Base-by-base conservation (phyloP, 2,329 filamentous ascomycete genomes). In the Fusarium humuli region DNA sequence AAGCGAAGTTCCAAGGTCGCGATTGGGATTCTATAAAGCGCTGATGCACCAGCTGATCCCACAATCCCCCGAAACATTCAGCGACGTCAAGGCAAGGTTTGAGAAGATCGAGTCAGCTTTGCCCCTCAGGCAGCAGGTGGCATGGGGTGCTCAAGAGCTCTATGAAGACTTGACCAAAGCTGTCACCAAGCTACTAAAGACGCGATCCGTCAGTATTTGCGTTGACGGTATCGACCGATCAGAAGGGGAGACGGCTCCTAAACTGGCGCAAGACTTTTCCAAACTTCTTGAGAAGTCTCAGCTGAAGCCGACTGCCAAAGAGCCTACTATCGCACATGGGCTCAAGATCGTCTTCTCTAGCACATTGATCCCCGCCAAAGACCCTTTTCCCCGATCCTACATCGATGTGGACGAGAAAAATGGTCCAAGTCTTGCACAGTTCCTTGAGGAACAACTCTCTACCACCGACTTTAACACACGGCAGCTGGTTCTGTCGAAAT, bases 201-300 rank as follows among this genome's bases (percentile, higher is more conserved):
- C 27, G 3, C 22, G 8, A 10, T 61, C 44, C 13, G 29, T 50
- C 11, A 50, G 0, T 13, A 22, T 61, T 4, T 61, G 50, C 14
- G 29, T 37, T 12, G 44, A 60, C 18, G 44, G 55, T 1, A n/a
- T 61, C n/a, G 47, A 61, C 29, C 41, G 41, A n/a, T 60, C 58
- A 2, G 34, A 50, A 34, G 44, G 55, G 2, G 44, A 60, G 20
- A 50, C 55, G 4, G 58, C 29, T 1, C 16, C 29, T 2, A 61
- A 61, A 20, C 44, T 61, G 3, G 32, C 20, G 14, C 55, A 50
- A 37, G 58, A 61, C 44, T n/a, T 60, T 60, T 20, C 44, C 9
- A 60, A 60, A 18, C 30, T 60, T 8, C 7, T 60, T 6, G 55
- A 61, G 23, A 59, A 44, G n/a, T 42, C 29, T 20, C 55, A 44